Evolutionary conservation across 2,329 filamentous ascomycete species (phyloP).

Genomic region (Sclerotinia spermophila): DNA sequence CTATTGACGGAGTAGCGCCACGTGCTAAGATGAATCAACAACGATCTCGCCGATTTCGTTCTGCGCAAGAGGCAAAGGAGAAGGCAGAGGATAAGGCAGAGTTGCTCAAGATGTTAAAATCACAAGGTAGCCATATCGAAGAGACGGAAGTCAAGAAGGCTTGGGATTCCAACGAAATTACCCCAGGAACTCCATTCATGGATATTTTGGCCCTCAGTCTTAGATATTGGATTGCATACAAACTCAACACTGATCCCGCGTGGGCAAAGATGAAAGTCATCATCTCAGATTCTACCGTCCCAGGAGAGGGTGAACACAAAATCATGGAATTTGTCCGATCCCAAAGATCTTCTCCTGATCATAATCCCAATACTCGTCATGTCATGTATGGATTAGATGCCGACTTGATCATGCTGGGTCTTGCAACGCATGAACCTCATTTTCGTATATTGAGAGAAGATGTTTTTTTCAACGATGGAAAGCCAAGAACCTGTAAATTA

Average conservation of each 20-base stretch:
- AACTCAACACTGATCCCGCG: constrained; percentile 91
- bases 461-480: constrained; percentile 88
- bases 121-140: constrained; percentile 63
- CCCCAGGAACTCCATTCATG: constrained; percentile 98
- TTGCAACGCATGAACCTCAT: constrained; percentile 95
- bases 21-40: constrained; percentile 99
- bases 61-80: constrained; percentile 89
- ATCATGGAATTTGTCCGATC: constrained; percentile 98
- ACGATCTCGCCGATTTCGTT: constrained; percentile 89
- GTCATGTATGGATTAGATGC: constrained; percentile 98
- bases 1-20: constrained; percentile 94
- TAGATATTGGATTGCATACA: constrained; percentile 96
- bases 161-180: constrained; percentile 86
- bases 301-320: constrained; percentile 97
- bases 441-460: constrained; percentile 96
- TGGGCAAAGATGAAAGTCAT: constrained; percentile 97
- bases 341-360: constrained; percentile 82
- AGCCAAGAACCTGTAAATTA: constrained; percentile 75
- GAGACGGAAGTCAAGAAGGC: constrained; percentile 75
- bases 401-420: constrained; percentile 96
- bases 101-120: constrained; percentile 77
- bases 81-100: constrained; percentile 90
- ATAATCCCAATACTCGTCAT: constrained; percentile 94
- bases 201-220: constrained; percentile 85
- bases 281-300: constrained; percentile 96